A percentile compares a stretch with the other conserved stretches of the same genome.
These are phyloP conservation scores for Paramecium octaurelia DNA, from an alignment of 73 alveolate species.

Conservation along the genomic window DNA sequence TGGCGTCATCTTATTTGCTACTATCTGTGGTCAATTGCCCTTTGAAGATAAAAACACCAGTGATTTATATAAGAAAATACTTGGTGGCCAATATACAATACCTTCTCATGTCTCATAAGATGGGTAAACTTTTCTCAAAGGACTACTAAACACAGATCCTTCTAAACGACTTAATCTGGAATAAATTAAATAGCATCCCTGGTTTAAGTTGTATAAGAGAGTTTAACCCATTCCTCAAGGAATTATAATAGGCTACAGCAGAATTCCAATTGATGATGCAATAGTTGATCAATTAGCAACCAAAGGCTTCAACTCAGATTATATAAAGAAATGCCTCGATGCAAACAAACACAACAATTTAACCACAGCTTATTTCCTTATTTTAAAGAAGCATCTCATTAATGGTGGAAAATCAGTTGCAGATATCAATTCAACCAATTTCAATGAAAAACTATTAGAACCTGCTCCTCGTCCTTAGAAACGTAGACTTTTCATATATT, in stretches of 20 bases:
- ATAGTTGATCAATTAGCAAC: constrained; percentile 65
- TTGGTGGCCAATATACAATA: background rate
- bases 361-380: constrained; percentile 87
- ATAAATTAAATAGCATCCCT: constrained; percentile 66
- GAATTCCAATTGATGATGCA: constrained; percentile 66
- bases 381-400: constrained; percentile 81
- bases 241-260: constrained; percentile 45
- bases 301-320: constrained; percentile 66
- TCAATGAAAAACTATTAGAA: background rate
- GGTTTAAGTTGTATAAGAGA: constrained; percentile 66
- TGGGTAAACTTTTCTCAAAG: constrained; percentile 50
- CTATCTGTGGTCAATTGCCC: constrained; percentile 90
- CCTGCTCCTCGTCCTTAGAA: constrained; percentile 49
- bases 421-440: constrained; percentile 41
- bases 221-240: constrained; percentile 50
- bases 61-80: constrained; percentile 80
- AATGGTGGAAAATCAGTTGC: constrained; percentile 71
- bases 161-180: constrained; percentile 45
- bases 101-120: constrained; percentile 34
- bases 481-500: background rate
- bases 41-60: constrained; percentile 86
- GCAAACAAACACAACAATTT: constrained; percentile 90
- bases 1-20: constrained; percentile 87
- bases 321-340: constrained; percentile 72
- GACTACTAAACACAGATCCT: constrained; percentile 65